phyloP scores from a whole-genome alignment of 2,329 filamentous ascomycete genomes.

The Diaporthe destruens region DNA sequence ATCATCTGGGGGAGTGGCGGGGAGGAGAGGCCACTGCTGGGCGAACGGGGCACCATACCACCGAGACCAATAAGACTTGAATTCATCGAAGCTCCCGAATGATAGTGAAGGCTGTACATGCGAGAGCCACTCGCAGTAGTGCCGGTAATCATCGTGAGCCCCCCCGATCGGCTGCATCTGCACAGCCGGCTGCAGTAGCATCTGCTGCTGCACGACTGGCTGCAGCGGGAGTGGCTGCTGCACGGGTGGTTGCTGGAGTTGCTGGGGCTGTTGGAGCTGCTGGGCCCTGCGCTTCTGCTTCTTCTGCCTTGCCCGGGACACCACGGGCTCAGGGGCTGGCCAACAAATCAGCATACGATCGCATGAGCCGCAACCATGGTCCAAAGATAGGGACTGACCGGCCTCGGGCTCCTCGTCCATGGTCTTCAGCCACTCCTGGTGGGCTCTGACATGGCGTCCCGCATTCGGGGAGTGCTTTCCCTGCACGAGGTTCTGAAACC shows the following conservation, averaged over 20 bases:
- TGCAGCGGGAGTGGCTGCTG: too few species aligned
- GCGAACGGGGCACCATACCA: too few species aligned
- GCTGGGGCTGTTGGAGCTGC: background rate
- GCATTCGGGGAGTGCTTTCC: constrained; percentile 46
- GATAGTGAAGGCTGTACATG: too few species aligned
- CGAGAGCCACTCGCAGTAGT: too few species aligned
- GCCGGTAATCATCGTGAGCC: too few species aligned
- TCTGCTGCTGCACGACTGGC: too few species aligned
- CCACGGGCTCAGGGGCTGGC: background rate
- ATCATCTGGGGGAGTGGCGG: background rate
- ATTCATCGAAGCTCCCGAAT: too few species aligned
- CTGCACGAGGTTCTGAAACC: constrained; percentile 48
- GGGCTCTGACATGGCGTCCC: background rate
- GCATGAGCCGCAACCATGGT: background rate
- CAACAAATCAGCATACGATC: background rate
- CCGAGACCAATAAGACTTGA: too few species aligned
- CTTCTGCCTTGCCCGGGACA: background rate
- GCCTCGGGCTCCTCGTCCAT: background rate
- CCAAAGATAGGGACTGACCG: background rate
- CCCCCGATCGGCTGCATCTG: too few species aligned
- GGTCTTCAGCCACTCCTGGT: background rate
- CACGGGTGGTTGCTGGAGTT: background rate
- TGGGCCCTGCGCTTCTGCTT: background rate
- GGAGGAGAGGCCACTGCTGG: background rate
- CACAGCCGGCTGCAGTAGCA: too few species aligned